phyloP scores from a whole-genome alignment of 1,139 yeast species.

The Candida sanyaensis region DNA sequence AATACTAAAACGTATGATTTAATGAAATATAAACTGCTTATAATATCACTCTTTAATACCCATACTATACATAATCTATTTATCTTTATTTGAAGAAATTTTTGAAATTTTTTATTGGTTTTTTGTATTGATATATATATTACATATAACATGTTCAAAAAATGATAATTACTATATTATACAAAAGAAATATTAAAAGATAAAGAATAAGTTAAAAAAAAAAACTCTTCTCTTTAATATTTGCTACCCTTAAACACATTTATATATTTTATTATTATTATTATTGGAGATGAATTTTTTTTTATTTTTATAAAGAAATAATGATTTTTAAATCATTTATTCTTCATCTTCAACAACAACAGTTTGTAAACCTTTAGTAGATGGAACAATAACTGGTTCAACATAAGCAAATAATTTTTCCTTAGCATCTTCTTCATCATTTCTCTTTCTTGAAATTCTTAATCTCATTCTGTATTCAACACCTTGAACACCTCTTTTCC shows the following conservation, averaged over 20 bases:
- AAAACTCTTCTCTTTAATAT: background rate
- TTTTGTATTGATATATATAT: too few species aligned
- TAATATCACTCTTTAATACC: too few species aligned
- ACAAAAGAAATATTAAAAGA: background rate
- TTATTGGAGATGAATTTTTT: too few species aligned
- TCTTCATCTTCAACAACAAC: constrained; percentile 84
- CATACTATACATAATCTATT: too few species aligned
- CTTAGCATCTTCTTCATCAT: constrained; percentile 99
- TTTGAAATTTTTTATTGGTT: too few species aligned
- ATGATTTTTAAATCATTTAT: constrained; percentile 8
- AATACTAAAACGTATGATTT: too few species aligned
- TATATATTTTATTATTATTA: background rate
- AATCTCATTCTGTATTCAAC: constrained; percentile 97
- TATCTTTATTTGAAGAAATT: too few species aligned
- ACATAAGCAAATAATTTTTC: constrained; percentile 98
- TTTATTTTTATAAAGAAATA: too few species aligned
- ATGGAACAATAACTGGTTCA: constrained; percentile 93
- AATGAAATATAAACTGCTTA: too few species aligned
- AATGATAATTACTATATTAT: constrained; percentile 1
- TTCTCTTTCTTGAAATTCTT: constrained; percentile 99
- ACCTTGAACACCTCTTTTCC: constrained; percentile 99
- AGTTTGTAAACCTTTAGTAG: constrained; percentile 97
- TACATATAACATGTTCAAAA: too few species aligned
- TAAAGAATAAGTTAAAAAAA: too few species aligned
- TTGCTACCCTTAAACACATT: background rate